These are phyloP conservation scores for Henckelia pumila DNA, from an alignment of 257 asterid species.

Conservation along the genomic window DNA sequence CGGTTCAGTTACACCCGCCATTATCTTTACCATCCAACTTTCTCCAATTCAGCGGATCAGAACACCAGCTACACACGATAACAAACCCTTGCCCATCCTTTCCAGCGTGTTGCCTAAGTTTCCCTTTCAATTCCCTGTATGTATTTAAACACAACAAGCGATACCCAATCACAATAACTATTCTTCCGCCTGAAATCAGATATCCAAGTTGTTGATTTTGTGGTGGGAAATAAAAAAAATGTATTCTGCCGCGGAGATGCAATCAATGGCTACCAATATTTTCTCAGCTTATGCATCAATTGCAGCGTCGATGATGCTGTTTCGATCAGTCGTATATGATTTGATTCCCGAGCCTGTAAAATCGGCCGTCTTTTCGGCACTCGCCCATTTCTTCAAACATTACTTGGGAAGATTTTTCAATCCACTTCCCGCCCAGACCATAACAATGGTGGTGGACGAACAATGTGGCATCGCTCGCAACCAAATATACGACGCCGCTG, in stretches of 20 bases:
- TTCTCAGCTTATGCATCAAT: constrained; percentile 83
- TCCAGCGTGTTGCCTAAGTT: neutral
- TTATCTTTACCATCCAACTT: too few relatives aligned
- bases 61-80: too few relatives aligned
- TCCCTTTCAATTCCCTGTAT: neutral
- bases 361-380: constrained; percentile 26
- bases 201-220: neutral
- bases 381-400: constrained; percentile 34
- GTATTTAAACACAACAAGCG: neutral
- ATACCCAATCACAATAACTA: neutral
- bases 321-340: constrained; percentile 60
- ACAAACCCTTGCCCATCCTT: neutral
- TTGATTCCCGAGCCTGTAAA: constrained; percentile 46
- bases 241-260: constrained; percentile 46
- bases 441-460: constrained; percentile 67
- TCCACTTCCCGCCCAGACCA: constrained; percentile 26
- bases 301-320: constrained; percentile 67
- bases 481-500: constrained; percentile 68
- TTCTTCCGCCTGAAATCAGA: neutral
- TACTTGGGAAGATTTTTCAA: constrained; percentile 31
- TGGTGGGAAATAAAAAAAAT: constrained; percentile 20
- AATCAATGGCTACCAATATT: constrained; percentile 44
- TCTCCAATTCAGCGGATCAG: too few relatives aligned
- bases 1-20: too few relatives aligned
- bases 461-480: constrained; percentile 53